Conservation (phyloP, 169 alveolate genomes). For the Eimeria brunetti region DNA sequence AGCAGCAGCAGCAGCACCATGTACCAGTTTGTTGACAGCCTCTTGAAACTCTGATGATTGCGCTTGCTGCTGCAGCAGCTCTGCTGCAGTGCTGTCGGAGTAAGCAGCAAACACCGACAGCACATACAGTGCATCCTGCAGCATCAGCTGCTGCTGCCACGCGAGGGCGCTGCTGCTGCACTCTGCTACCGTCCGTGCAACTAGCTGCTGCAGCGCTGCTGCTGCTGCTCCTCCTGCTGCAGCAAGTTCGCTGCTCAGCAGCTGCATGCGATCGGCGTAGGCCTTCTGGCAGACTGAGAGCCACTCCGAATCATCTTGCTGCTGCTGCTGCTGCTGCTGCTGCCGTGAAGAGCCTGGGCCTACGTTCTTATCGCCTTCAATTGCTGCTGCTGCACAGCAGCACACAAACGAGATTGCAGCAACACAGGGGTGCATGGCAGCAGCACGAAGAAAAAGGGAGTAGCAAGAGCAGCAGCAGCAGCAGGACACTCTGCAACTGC, state of each 20-base stretch:
- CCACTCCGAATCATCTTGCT: slow-evolving; percentile 23
- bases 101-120: slow-evolving; percentile 41
- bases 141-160: slow-evolving; percentile 63
- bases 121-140: slow-evolving; percentile 34
- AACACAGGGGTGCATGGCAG: not conserved
- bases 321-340: slow-evolving; percentile 31
- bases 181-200: not conserved
- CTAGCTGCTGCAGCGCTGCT: slow-evolving; percentile 25
- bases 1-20: slow-evolving; percentile 59
- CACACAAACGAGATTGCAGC: not conserved
- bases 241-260: slow-evolving; percentile 14
- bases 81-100: slow-evolving; percentile 43
- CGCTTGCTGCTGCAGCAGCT: slow-evolving; percentile 43
- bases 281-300: slow-evolving; percentile 14
- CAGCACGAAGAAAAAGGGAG: not conserved
- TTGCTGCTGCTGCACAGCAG: slow-evolving; percentile 46
- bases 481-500: not conserved
- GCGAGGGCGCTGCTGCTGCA: slow-evolving; percentile 45
- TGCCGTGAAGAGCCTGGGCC: not conserved
- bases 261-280: slow-evolving; percentile 43
- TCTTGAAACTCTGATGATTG: slow-evolving; percentile 25
- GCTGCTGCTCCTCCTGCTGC: slow-evolving; percentile 41
- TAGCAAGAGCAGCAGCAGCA: slow-evolving; percentile 12
- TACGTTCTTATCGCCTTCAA: not conserved
- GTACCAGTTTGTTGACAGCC: slow-evolving; percentile 29